A percentile compares a stretch with the other conserved stretches of the same genome.
Evolutionary conservation across 257 asterid genomes (phyloP).

Genomic region (Coffea canephora): DNA sequence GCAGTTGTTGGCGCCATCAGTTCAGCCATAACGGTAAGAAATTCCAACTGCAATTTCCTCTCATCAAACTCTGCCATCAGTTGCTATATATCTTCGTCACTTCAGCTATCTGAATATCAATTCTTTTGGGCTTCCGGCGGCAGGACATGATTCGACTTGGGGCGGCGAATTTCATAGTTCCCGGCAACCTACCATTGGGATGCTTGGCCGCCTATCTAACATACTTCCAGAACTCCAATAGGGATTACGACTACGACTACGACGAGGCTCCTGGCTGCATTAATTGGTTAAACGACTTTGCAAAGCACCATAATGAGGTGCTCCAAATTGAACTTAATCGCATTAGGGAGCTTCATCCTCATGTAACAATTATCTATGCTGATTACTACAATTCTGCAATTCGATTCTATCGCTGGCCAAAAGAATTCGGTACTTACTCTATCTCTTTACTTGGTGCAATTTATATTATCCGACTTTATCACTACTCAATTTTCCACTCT

Average conservation of each 20-base stretch:
- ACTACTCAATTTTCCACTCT: too few relatives aligned
- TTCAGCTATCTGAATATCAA: too few relatives aligned
- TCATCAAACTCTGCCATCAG: too few relatives aligned
- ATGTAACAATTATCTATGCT: slow-evolving; percentile 38
- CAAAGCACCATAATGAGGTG: slow-evolving; percentile 36
- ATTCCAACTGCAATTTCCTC: neutral
- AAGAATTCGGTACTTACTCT: slow-evolving; percentile 18
- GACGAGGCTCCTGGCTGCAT: slow-evolving; percentile 52
- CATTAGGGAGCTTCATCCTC: slow-evolving; percentile 36
- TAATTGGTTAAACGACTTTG: slow-evolving; percentile 42
- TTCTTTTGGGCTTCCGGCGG: too few relatives aligned
- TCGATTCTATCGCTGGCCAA: slow-evolving; percentile 16
- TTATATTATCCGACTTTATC: too few relatives aligned
- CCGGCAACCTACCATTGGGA: slow-evolving; percentile 50
- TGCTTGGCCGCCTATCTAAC: slow-evolving; percentile 36
- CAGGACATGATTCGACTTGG: slow-evolving; percentile 52
- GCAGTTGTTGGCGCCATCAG: neutral
- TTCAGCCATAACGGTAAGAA: slow-evolving; percentile 7
- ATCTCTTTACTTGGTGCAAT: neutral
- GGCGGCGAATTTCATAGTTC: slow-evolving; percentile 42
- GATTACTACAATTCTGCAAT: slow-evolving; percentile 42
- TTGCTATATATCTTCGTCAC: too few relatives aligned
- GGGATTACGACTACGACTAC: slow-evolving; percentile 24
- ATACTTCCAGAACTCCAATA: slow-evolving; percentile 4
- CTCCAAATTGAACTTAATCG: slow-evolving; percentile 37